Evolutionary conservation across 2,329 filamentous ascomycete species (phyloP), one percentile per base, ranked within the genome.

Genomic region (Fusarium goolgardi): DNA sequence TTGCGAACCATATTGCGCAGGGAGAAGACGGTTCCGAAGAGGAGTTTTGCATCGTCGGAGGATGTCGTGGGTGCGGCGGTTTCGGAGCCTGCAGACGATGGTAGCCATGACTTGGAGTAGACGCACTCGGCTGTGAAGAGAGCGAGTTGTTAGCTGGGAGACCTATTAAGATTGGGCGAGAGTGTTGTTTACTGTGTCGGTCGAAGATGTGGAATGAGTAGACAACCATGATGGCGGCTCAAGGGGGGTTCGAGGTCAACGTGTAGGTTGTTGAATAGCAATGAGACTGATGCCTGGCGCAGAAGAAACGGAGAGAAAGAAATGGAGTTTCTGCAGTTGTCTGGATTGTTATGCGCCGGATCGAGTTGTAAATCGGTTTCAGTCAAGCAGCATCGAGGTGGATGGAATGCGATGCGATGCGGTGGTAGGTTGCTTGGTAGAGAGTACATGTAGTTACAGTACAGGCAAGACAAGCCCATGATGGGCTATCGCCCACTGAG

Each of bases 141-240:
- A 12, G 18, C 12, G 16, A 66, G 72, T 56, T 74, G 71, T 61
- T 53, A 59, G 61, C 16, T 51, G 39, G 21, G 55, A 47, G 23
- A 21, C 35, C 13, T 31, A 39, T 21, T 27, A 6, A 10, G 21
- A 25, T 23, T 15, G 40, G 44, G 47, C 39, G 39, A 35, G 47
- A 20, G 43, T 25, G 76, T 87, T 77, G 76, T 87, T 77, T 86
- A 97, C 96, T 97, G 81, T 99, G 96, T 71, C 96, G 91, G 82
- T 99, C 96, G 79, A 99, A 99, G 78, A 99, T 97, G 85, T 97
- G 97, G 82, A 99, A 97, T 63, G 94, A 94, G 82, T 96, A 98
- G 80, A 98, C 92, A 64, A 91, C 90, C 96, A 99, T 98, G 77
- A 73, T 83, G 78, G 71, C 41, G 62, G 43, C 53, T 43, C 46